These are phyloP conservation scores for Mucor piriformis DNA, from an alignment of 371 early-diverging fungal genomes.

Conservation along the genomic window DNA sequence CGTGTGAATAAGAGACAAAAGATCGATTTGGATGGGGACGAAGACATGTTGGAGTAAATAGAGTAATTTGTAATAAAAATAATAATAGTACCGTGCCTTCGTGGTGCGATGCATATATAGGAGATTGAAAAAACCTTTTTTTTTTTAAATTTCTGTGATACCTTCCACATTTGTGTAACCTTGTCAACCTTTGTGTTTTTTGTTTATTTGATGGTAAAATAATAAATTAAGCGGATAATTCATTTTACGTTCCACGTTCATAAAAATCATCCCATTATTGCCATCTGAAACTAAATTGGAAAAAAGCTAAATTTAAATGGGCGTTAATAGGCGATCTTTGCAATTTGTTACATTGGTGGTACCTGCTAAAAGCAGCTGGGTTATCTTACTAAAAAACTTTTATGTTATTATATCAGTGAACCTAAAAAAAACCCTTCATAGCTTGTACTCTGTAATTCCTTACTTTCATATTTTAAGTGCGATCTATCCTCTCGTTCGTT, in stretches of 20 bases:
- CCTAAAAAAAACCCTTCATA: background rate
- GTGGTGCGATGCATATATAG: background rate
- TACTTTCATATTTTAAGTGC: background rate
- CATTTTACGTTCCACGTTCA: too few species aligned
- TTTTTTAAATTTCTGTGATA: background rate
- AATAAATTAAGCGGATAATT: too few species aligned
- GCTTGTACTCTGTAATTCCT: background rate
- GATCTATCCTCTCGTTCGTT: background rate
- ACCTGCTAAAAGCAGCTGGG: background rate
- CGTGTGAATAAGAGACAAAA: constrained; percentile 56
- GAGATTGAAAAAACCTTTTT: background rate
- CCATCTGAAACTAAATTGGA: background rate
- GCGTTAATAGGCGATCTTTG: background rate
- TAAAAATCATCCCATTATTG: too few species aligned
- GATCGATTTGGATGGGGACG: constrained; percentile 54
- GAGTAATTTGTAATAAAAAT: background rate
- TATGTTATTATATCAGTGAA: background rate
- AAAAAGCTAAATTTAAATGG: background rate
- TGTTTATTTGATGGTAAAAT: too few species aligned
- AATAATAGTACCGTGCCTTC: background rate
- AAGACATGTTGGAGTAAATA: constrained; percentile 38
- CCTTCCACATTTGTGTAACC: too few species aligned
- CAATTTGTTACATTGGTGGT: background rate
- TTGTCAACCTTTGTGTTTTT: too few species aligned
- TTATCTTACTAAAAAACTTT: background rate